Evolutionary conservation across 371 early-diverging fungal genomes (phyloP).

Genomic region (Syncephalastrum monosporum): DNA sequence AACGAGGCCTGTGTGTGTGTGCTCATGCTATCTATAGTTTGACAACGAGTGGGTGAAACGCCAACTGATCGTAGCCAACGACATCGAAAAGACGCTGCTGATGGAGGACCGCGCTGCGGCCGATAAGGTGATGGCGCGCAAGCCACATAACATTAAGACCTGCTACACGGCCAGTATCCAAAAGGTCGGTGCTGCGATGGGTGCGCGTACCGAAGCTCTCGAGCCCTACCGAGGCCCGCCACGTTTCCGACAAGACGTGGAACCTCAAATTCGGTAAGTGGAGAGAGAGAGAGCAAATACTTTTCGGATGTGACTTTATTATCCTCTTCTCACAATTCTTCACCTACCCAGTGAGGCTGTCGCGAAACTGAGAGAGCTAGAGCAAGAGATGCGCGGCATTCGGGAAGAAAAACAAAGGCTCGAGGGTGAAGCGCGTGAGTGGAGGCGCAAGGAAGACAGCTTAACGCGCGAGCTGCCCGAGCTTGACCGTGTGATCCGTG

Average conservation of each 20-base stretch:
- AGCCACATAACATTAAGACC: slow-evolving; percentile 67
- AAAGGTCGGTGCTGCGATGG: slow-evolving; percentile 60
- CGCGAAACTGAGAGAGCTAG: background rate
- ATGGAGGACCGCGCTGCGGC: slow-evolving; percentile 72
- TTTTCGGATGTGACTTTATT: background rate
- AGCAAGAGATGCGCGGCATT: slow-evolving; percentile 24
- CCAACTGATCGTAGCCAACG: slow-evolving; percentile 69
- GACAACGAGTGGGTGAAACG: slow-evolving; percentile 74
- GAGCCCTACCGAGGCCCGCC: slow-evolving; percentile 35
- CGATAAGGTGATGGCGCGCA: slow-evolving; percentile 65
- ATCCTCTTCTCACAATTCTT: background rate
- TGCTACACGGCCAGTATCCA: slow-evolving; percentile 70
- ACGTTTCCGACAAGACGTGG: slow-evolving; percentile 47
- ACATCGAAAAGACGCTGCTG: slow-evolving; percentile 80
- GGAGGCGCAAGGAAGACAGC: background rate
- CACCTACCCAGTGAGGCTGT: background rate
- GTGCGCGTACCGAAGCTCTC: slow-evolving; percentile 45
- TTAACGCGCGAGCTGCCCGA: too few relatives aligned
- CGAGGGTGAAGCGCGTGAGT: slow-evolving; percentile 42
- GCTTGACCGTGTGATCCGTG: too few relatives aligned
- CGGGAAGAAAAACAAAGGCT: slow-evolving; percentile 46
- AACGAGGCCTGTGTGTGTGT: background rate
- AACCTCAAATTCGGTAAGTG: slow-evolving; percentile 36
- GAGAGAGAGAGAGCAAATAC: background rate
- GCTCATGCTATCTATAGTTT: slow-evolving; percentile 30